Evolutionary conservation across 2,329 filamentous ascomycete genomes (phyloP).

Genomic region (Dothistroma septosporum): DNA sequence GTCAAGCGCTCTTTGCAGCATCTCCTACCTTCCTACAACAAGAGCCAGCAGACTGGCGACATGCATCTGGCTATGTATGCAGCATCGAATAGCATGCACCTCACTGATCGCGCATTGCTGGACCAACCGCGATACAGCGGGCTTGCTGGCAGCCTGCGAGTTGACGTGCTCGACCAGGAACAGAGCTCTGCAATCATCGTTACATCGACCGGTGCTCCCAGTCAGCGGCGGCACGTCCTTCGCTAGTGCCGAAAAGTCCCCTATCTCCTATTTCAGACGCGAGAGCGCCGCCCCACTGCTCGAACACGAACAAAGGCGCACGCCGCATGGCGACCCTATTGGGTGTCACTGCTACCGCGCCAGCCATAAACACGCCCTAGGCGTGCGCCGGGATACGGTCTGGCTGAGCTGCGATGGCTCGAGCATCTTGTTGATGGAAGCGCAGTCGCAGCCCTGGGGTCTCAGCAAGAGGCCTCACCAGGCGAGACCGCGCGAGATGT

Average conservation of each 20-base stretch:
- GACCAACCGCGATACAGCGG: background rate
- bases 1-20: background rate
- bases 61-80: background rate
- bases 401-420: background rate
- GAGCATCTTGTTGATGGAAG: background rate
- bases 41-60: background rate
- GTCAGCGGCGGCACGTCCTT: background rate
- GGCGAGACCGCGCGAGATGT: background rate
- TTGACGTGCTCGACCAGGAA: background rate
- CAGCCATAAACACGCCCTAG: background rate
- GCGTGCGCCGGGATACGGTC: background rate
- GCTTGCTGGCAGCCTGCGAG: background rate
- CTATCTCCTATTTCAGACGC: background rate
- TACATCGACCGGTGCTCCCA: background rate
- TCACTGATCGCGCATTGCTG: background rate
- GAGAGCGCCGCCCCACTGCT: background rate
- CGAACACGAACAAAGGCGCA: background rate
- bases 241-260: background rate
- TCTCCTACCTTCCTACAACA: background rate
- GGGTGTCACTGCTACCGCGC: background rate
- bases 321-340: background rate
- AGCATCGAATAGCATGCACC: background rate
- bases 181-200: background rate
- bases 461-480: background rate
- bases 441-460: background rate